Conservation (phyloP, 805 yeast genomes). For the Candida suzukii region DNA sequence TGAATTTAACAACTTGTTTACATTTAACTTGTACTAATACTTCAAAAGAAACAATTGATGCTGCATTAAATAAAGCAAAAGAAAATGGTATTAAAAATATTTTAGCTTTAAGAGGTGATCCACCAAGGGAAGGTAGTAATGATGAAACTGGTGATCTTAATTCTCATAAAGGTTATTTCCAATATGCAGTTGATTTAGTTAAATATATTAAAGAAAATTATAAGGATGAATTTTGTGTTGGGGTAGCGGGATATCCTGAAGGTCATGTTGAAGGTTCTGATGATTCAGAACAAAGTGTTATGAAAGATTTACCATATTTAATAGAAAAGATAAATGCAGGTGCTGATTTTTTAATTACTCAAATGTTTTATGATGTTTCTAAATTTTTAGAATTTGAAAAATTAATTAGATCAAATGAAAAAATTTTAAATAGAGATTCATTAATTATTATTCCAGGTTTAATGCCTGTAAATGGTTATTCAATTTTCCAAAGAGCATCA, state of each 20-base stretch:
- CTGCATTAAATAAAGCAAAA: slow-evolving; percentile 68
- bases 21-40: slow-evolving; percentile 97
- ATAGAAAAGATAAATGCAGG: slow-evolving; percentile 88
- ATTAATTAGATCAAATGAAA: slow-evolving; percentile 32
- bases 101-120: slow-evolving; percentile 92
- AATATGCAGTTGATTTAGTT: slow-evolving; percentile 81
- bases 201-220: slow-evolving; percentile 62
- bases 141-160: slow-evolving; percentile 33
- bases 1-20: slow-evolving; percentile 84
- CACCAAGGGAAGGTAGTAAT: slow-evolving; percentile 58
- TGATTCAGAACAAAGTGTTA: slow-evolving; percentile 53
- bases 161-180: slow-evolving; percentile 52
- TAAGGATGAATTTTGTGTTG: slow-evolving; percentile 83
- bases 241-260: slow-evolving; percentile 98
- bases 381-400: slow-evolving; percentile 64
- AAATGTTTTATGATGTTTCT: slow-evolving; percentile 81
- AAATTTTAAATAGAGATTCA: slow-evolving; percentile 28
- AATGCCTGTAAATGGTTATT: slow-evolving; percentile 85
- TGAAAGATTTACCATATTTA: slow-evolving; percentile 69
- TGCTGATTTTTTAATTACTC: slow-evolving; percentile 90
- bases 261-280: slow-evolving; percentile 91
- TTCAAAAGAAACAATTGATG: slow-evolving; percentile 66
- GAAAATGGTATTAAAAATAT: slow-evolving; percentile 79
- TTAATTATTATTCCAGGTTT: slow-evolving; percentile 77
- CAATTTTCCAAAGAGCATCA: slow-evolving; percentile 81